Conservation (phyloP, 2,329 filamentous ascomycete genomes). For the Penicillium janthinellum region DNA sequence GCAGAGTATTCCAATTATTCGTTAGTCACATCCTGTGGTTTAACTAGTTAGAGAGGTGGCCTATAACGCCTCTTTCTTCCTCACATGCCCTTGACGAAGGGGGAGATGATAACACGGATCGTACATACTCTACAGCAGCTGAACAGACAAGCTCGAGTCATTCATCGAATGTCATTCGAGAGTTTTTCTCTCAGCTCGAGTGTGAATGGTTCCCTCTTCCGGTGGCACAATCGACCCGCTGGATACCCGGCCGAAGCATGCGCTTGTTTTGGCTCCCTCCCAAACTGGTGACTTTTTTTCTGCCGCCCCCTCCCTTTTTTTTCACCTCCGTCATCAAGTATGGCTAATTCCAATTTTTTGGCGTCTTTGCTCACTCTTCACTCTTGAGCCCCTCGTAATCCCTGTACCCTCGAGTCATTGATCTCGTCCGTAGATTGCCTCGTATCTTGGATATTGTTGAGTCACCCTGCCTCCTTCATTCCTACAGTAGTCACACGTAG, state of each 20-base stretch:
- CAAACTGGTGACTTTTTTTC: background rate
- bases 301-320: background rate
- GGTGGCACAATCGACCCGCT: constrained; percentile 17
- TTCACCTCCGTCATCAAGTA: constrained; percentile 4
- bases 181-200: background rate
- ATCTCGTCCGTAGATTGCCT: background rate
- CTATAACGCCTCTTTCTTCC: background rate
- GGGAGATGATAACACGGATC: background rate
- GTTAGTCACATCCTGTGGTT: no score
- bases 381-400: background rate
- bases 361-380: background rate
- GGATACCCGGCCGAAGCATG: constrained; percentile 15
- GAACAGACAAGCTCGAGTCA: background rate
- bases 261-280: constrained; percentile 1
- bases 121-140: no score
- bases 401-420: background rate
- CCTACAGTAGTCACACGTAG: background rate
- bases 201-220: background rate
- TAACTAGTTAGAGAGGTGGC: background rate
- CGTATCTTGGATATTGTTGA: background rate
- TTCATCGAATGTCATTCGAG: background rate
- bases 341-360: background rate
- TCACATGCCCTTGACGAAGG: background rate
- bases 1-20: no score
- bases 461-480: background rate